phyloP scores from a whole-genome alignment of 495 filamentous ascomycete species.

The Hypoxylon lenormandii region DNA sequence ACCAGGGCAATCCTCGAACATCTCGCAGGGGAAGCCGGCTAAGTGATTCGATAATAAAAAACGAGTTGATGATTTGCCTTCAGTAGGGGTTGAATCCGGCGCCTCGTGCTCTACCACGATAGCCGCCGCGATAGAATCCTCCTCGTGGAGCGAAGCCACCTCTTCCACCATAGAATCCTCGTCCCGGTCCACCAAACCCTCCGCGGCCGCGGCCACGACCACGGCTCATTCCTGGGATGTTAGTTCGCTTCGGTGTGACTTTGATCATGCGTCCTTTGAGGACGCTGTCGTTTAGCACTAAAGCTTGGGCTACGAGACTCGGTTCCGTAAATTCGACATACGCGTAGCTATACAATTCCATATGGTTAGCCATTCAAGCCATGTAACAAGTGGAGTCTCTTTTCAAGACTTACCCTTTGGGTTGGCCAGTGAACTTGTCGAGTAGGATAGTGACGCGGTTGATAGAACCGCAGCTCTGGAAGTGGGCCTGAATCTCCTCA shows the following conservation, averaged over 20 bases:
- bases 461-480: slow-evolving; percentile 96
- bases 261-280: slow-evolving; percentile 96
- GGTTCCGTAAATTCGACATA: slow-evolving; percentile 99
- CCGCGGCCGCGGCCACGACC: slow-evolving; percentile 80
- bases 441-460: slow-evolving; percentile 97
- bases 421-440: slow-evolving; percentile 97
- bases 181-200: slow-evolving; percentile 62
- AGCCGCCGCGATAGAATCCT: slow-evolving; percentile 79
- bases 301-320: slow-evolving; percentile 87
- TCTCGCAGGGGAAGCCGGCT: slow-evolving; percentile 5
- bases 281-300: slow-evolving; percentile 95
- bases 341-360: slow-evolving; percentile 78
- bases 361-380: background rate
- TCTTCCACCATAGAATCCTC: slow-evolving; percentile 67
- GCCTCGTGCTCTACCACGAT: slow-evolving; percentile 77
- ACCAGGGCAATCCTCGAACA: slow-evolving; percentile 10
- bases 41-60: slow-evolving; percentile 5
- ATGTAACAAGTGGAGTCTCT: background rate
- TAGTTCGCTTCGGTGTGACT: slow-evolving; percentile 97
- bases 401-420: slow-evolving; percentile 84
- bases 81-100: slow-evolving; percentile 57
- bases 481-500: slow-evolving; percentile 98
- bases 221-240: slow-evolving; percentile 89
- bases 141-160: slow-evolving; percentile 75
- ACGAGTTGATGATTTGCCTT: slow-evolving; percentile 6